Percentiles rank a stretch among this genome's conserved stretches.
Evolutionary conservation across 352 stramenopile species (phyloP).

Genomic region (Globisporangium polare): DNA sequence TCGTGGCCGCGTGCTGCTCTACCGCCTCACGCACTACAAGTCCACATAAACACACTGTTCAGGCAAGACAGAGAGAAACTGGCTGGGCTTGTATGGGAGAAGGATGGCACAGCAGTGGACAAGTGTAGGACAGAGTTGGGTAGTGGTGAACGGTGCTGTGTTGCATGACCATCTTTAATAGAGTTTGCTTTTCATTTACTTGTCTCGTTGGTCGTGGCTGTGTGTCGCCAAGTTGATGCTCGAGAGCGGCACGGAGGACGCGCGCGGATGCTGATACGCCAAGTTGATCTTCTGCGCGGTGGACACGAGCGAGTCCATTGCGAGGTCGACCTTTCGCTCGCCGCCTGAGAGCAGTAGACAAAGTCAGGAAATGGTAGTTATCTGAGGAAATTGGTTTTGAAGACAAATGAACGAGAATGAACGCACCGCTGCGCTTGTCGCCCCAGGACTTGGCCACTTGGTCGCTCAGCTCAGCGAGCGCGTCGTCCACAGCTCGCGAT

Average conservation of each 20-base stretch:
- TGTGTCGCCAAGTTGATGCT: neutral
- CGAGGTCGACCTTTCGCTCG: constrained; percentile 43
- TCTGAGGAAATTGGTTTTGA: neutral
- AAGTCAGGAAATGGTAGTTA: neutral
- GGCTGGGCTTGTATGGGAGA: constrained; percentile 1
- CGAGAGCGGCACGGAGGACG: neutral
- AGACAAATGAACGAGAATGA: neutral
- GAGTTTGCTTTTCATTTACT: constrained; percentile 18
- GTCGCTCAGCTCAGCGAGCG: constrained; percentile 52
- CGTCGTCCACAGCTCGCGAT: constrained; percentile 51
- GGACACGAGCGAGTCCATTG: constrained; percentile 55
- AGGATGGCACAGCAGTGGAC: neutral
- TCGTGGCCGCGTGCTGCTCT: constrained; percentile 95
- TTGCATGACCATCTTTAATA: constrained; percentile 15
- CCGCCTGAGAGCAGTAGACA: neutral
- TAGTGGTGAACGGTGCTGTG: neutral
- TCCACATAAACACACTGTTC: constrained; percentile 52
- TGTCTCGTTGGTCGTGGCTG: neutral
- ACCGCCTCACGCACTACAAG: constrained; percentile 94
- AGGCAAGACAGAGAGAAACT: neutral
- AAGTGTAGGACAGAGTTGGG: neutral
- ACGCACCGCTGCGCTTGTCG: constrained; percentile 20
- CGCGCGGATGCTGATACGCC: constrained; percentile 30
- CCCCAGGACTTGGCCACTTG: constrained; percentile 39
- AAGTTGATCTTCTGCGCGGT: constrained; percentile 58